Base-by-base conservation (phyloP, 2,329 filamentous ascomycete species). In the Neofusicoccum sp. region DNA sequence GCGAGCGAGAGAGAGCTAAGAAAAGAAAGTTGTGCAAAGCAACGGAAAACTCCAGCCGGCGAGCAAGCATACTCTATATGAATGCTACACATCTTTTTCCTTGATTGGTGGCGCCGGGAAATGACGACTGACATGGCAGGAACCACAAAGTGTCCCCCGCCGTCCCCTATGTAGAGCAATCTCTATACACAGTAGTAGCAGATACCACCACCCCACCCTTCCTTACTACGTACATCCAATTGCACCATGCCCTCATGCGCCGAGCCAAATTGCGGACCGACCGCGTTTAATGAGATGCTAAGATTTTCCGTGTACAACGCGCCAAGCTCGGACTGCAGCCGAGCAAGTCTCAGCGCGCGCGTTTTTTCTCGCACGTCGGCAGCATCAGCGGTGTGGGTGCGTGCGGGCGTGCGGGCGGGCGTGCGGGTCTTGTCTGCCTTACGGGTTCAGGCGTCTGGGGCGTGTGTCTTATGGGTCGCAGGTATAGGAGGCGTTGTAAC, bases 71-170 rank as follows among this genome's bases (percentile, higher is more conserved):
- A 22, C 22, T 22, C 22, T 22, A 22, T 22, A 22, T 22, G 22
- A 22, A 22, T 22, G 22, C 22, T 22, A 22, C 22, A 22, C 22
- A 22, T 22, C 22, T 22, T 22, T 22, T 22, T 22, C 22, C 22
- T 22, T 22, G 22, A 22, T 22, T 22, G 22, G 22, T 2, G 22
- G 11, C 29, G 39, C 28, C 52, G 29, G 52, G 52, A 56, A 56
- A 56, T 56, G 52, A 56, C 14, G 50, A 56, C 50, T 56, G 22
- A 41, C 50, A 56, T 56, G 37, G 50, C 45, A 31, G 50, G 37
- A 56, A 56, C 22, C 50, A 22, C 22, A 41, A 56, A 41, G 43
- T 29, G 50, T 56, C 28, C 22, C 22, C 22, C 22, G 22, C 22
- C 22, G 22, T 22, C 22, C 22, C 22, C 22, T 22, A 22, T 22